Evolutionary conservation across 495 filamentous ascomycete species (phyloP), one percentile per base, ranked within the genome.

Genomic region (Aspergillus coremiiformis): DNA sequence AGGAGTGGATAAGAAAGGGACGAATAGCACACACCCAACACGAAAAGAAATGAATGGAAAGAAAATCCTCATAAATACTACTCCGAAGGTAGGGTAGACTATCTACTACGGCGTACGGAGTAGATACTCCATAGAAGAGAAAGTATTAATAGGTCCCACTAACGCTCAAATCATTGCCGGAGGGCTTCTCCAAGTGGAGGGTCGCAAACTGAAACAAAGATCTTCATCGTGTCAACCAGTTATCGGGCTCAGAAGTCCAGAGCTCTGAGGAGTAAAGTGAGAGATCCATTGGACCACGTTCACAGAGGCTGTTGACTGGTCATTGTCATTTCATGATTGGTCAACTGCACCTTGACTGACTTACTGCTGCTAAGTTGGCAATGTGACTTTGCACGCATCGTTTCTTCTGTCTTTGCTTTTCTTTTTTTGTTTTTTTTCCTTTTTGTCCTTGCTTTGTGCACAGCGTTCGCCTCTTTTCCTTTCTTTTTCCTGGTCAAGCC

Each of bases 341-440:
- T 20, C 21, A 42, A 19, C 14, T 37, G 33, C 33, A 37, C 33
- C 12, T 37, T n/a, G 17, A 37, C 33, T 37, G 14, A 4, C 24
- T 54, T 44, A 46, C 37, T 27, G n/a, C n/a, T n/a, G n/a, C n/a
- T n/a, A n/a, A n/a, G n/a, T n/a, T 41, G 33, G 48, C 35, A 51
- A 51, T 55, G 53, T 55, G 53, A 55, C 19, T 45, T 24, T 9
- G 26, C 27, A 5, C 12, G 29, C 20, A 15, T 20, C 10, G 1
- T 53, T 35, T 33, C 20, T 39, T 35, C 17, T 35, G 14, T 35
- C 15, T 23, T 53, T 49, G 33, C 39, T 22, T 44, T 15, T 44
- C 11, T 33, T 32, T 49, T 27, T 47, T 32, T 47, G 27, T 44
- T 44, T 26, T 10, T 22, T 24, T 48, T 26, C 0, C 11, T 23